Evolutionary conservation across 352 stramenopile species (phyloP).

Genomic region (Phytopythium oedochilum): DNA sequence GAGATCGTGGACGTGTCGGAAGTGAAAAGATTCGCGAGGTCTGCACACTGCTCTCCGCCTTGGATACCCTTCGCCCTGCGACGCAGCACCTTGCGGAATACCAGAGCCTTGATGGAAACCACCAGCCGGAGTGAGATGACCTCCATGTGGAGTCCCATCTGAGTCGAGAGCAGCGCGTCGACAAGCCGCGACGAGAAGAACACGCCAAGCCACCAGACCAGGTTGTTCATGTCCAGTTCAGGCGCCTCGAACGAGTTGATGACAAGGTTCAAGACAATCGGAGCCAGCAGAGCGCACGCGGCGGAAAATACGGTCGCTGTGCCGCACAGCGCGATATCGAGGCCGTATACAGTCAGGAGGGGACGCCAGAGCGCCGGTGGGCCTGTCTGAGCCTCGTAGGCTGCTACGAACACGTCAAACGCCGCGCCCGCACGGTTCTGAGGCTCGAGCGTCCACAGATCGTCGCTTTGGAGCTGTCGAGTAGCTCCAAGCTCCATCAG

Average conservation of each 20-base stretch:
- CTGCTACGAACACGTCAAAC: neutral
- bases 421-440: neutral
- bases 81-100: conserved; percentile 33
- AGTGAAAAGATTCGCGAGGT: conserved; percentile 93
- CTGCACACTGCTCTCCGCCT: no score
- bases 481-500: neutral
- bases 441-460: conserved; percentile 1
- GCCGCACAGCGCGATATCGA: neutral
- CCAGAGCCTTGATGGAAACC: conserved; percentile 11
- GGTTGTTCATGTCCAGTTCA: conserved; percentile 8
- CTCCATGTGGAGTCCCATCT: conserved; percentile 16
- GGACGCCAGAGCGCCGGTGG: neutral
- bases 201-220: conserved; percentile 11
- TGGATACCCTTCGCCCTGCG: conserved; percentile 5
- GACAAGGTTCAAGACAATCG: conserved; percentile 13
- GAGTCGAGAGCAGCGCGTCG: conserved; percentile 9
- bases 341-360: conserved; percentile 3
- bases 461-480: neutral
- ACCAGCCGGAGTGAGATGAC: conserved; percentile 10
- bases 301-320: neutral
- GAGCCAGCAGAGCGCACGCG: conserved; percentile 6
- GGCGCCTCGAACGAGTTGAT: conserved; percentile 10
- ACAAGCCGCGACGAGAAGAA: conserved; percentile 22
- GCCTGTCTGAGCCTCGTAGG: neutral
- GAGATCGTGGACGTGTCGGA: conserved; percentile 78